These are phyloP conservation scores for Canna indica DNA, from an alignment of 176 grass and related monocot species.

Conservation along the genomic window DNA sequence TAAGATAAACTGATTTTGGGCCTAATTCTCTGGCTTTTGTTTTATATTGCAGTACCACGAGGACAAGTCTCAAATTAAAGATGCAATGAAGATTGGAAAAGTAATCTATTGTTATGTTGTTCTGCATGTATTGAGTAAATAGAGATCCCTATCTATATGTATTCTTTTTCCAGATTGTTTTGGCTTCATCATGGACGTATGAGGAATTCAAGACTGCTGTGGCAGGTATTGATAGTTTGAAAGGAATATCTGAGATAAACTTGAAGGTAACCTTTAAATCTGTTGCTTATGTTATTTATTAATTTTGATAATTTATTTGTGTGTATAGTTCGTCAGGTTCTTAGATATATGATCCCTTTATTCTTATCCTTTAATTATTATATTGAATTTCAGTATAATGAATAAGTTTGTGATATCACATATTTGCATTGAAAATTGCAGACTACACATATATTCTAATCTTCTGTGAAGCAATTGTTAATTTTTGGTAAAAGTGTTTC, in stretches of 20 bases:
- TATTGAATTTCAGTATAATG: too few species aligned
- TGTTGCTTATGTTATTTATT: not conserved
- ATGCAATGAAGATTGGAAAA: slow-evolving; percentile 55
- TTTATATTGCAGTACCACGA: slow-evolving; percentile 48
- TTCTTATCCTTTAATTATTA: too few species aligned
- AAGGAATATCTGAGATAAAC: slow-evolving; percentile 72
- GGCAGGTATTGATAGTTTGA: slow-evolving; percentile 38
- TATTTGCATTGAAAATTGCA: too few species aligned
- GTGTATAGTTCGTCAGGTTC: not conserved
- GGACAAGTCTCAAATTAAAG: slow-evolving; percentile 47
- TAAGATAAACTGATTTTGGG: not conserved
- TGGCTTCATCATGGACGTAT: slow-evolving; percentile 51
- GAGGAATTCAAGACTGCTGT: slow-evolving; percentile 67
- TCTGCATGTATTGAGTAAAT: not conserved
- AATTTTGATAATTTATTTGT: not conserved
- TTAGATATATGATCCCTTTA: too few species aligned
- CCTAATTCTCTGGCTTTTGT: slow-evolving; percentile 7
- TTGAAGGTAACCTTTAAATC: slow-evolving; percentile 48
- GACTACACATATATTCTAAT: too few species aligned
- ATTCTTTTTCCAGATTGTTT: slow-evolving; percentile 44
- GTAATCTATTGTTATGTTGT: slow-evolving; percentile 15
- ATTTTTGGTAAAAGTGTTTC: too few species aligned
- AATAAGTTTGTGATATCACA: too few species aligned
- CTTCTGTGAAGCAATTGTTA: too few species aligned
- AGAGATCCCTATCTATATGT: not conserved